Evolutionary conservation across 78 protist species (phyloP), one percentile per base, ranked within the genome.

Genomic region (Polysphondylium violaceum): DNA sequence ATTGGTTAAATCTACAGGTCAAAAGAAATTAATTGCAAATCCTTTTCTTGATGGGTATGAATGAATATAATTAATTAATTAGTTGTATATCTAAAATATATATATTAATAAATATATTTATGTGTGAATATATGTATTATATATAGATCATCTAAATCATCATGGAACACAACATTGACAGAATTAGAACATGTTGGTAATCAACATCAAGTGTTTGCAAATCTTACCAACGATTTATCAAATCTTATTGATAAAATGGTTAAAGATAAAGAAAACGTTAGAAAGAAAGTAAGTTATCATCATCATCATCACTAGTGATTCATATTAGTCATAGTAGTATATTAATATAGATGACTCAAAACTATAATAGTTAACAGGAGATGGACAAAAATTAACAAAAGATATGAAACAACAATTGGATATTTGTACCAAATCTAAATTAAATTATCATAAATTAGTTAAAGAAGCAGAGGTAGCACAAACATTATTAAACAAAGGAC

Each of bases 381-480:
- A 87, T 87, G 83, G 87, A 25, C 40, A 36, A 53, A 87, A 73
- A 61, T 65, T 87, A 51, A 76, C 85, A 53, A 87, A 87, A 43
- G 93, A 87, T 68, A 74, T 87, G 67, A 87, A 87, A 61, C 25
- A 83, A 12, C 93, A 87, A 55, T 14, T 73, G 58, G 93, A 87
- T 12, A 31, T 55, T 40, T 56, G 65, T 53, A 56, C 59, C 61
- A 87, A 91, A 87, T 79, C 94, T 9, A 91, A 91, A 78, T 14
- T 40, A 63, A 91, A 91, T 55, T 91, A 79, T 76, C 78, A 71
- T 72, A 91, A 41, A 64, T 58, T 91, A n/a, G 64, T 90, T 43
- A 69, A 78, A n/a, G 94, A 91, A 7, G 90, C 90, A 9, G 94
- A 91, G 33, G n/a, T 74, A 23, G 86, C 78, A 60, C 91, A 85